These are phyloP conservation scores for Furcasterigmium sp. DNA, from an alignment of 2,329 filamentous ascomycete genomes.

Conservation along the genomic window DNA sequence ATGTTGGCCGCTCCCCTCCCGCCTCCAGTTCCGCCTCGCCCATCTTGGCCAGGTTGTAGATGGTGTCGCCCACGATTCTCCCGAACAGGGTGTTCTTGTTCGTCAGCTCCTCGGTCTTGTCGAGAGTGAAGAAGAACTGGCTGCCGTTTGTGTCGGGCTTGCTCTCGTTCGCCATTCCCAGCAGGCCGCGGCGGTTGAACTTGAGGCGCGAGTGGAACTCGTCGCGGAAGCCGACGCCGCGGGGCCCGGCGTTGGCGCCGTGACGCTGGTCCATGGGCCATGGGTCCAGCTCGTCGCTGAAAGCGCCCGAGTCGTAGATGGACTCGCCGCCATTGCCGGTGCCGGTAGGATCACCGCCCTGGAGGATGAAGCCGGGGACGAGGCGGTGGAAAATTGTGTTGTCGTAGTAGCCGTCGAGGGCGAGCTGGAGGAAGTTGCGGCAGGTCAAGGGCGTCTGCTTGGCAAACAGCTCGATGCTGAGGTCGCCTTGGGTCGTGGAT, in stretches of 20 bases:
- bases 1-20: slow-evolving; percentile 76
- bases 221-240: slow-evolving; percentile 64
- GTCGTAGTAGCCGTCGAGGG: slow-evolving; percentile 92
- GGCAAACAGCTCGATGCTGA: slow-evolving; percentile 89
- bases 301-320: slow-evolving; percentile 81
- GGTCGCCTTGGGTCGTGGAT: slow-evolving; percentile 83
- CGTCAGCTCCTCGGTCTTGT: slow-evolving; percentile 76
- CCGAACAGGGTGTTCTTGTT: slow-evolving; percentile 94
- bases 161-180: slow-evolving; percentile 95
- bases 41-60: slow-evolving; percentile 94
- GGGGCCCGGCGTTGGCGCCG: slow-evolving; percentile 55
- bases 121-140: slow-evolving; percentile 95
- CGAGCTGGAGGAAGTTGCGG: slow-evolving; percentile 93
- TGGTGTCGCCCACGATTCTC: slow-evolving; percentile 84
- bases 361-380: slow-evolving; percentile 85
- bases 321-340: slow-evolving; percentile 88
- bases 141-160: slow-evolving; percentile 77
- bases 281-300: slow-evolving; percentile 66
- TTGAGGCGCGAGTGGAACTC: slow-evolving; percentile 90
- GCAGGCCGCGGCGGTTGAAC: slow-evolving; percentile 82
- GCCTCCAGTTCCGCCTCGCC: slow-evolving; percentile 79
- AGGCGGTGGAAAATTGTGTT: slow-evolving; percentile 91
- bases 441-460: slow-evolving; percentile 88
- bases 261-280: slow-evolving; percentile 62
- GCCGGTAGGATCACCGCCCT: slow-evolving; percentile 91